Evolutionary conservation across 768 basidiomycete genomes (phyloP), one percentile per base, ranked within the genome.

Genomic region (Xerocomellus chrysenteron): DNA sequence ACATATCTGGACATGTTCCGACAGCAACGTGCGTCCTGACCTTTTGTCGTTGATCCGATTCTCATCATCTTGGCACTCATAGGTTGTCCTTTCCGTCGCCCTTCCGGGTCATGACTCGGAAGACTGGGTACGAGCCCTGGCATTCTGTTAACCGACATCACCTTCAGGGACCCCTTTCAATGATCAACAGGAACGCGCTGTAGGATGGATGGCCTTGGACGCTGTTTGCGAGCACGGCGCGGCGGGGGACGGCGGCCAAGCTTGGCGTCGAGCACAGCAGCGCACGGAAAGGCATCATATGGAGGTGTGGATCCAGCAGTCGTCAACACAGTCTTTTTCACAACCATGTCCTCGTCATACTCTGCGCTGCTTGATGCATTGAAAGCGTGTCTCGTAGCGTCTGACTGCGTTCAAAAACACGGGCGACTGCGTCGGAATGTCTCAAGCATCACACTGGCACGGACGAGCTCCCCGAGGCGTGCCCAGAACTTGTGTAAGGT

Each of bases 91-190:
- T 52, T 82, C 84, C 19, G 82, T 82, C 4, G 73, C 76, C 0
- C 76, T 92, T 47, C 74, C 82, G 13, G 97, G 97, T 2, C 97
- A 99, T 66, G 92, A n/a, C n/a, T n/a, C n/a, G n/a, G n/a, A 97
- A 78, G 96, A 99, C 65, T 99, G 97, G 97, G 81, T 98, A 52
- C 85, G 89, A 51, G 79, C 85, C 57, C 81, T 98, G 37, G 80
- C 86, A 2, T 94, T 98, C 70, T 76, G 76, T 44, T 42, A 63
- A 1, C 72, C 78, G 12, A 45, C 53, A 17, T 58, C 64, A 5
- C 57, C 68, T 4, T 65, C 70, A 2, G 61, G 26, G 7, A 6
- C 24, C 3, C 32, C 43, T 46, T 28, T 43, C 17, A 35, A 52
- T 35, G 75, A 78, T n/a, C 74, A 79, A n/a, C 16, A 94, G 74